phyloP scores from a whole-genome alignment of 1,139 yeast genomes.

The Kluyveromyces marxianus region DNA sequence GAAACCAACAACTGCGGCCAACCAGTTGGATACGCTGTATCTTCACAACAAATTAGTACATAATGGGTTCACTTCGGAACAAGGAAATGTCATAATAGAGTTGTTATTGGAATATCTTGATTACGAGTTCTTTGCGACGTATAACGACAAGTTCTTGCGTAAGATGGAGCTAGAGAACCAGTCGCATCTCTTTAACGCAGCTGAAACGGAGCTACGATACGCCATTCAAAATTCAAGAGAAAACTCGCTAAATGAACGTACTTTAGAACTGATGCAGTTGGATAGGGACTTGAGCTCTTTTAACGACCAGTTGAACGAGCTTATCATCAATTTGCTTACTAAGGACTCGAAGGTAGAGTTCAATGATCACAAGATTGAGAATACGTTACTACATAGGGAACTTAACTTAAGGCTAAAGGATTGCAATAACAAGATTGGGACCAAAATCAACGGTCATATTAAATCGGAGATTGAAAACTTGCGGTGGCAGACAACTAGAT shows the following conservation, averaged over 20 bases:
- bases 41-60: conserved; percentile 21
- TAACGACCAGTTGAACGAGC: conserved; percentile 71
- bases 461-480: conserved; percentile 81
- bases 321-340: conserved; percentile 49
- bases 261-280: conserved; percentile 52
- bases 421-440: conserved; percentile 76
- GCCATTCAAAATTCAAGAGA: conserved; percentile 74
- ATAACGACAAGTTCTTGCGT: conserved; percentile 55
- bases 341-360: conserved; percentile 79
- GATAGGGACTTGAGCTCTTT: conserved; percentile 66
- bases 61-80: conserved; percentile 44
- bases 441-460: conserved; percentile 73
- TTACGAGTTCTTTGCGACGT: conserved; percentile 44
- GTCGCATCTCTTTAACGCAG: conserved; percentile 82
- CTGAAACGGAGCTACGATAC: conserved; percentile 77
- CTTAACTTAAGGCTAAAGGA: conserved; percentile 72
- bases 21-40: conserved; percentile 29
- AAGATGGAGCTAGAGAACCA: conserved; percentile 75
- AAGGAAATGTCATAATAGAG: conserved; percentile 47
- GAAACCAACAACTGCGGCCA: conserved; percentile 25
- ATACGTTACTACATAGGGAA: conserved; percentile 66
- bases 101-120: conserved; percentile 45
- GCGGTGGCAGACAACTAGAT: conserved; percentile 88
- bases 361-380: conserved; percentile 81
- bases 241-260: conserved; percentile 60